A percentile compares a stretch with the other conserved stretches of the same genome.
Conservation (phyloP, 345 rosid species). For the Orychophragmus violaceus region DNA sequence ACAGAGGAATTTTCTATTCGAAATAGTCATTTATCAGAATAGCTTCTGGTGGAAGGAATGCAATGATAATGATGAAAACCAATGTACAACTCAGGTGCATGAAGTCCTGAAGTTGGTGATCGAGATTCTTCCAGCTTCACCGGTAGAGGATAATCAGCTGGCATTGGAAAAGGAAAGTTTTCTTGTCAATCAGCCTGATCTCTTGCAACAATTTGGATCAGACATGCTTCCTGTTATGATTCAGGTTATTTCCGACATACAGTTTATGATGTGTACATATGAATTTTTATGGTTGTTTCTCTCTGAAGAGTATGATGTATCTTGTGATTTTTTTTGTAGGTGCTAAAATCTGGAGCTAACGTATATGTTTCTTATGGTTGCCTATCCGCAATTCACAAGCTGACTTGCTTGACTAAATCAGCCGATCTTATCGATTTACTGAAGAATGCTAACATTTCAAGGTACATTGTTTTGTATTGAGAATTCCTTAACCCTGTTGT, state of each 20-base stretch:
- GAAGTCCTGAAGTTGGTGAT: conserved; percentile 88
- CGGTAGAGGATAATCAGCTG: conserved; percentile 37
- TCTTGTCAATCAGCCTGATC: conserved; percentile 54
- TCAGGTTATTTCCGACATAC: conserved; percentile 48
- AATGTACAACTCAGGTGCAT: conserved; percentile 48
- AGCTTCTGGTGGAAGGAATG: background rate
- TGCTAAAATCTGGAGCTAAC: conserved; percentile 84
- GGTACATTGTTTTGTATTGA: conserved; percentile 40
- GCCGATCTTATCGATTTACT: conserved; percentile 62
- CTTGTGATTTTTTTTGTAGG: conserved; percentile 39
- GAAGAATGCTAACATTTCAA: conserved; percentile 62
- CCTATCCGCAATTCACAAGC: conserved; percentile 62
- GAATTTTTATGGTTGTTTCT: conserved; percentile 10
- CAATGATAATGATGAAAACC: background rate
- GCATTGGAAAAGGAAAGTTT: conserved; percentile 56
- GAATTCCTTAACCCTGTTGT: no score
- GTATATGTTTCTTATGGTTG: conserved; percentile 72
- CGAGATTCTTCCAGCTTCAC: conserved; percentile 67
- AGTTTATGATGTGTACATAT: background rate
- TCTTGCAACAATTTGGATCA: conserved; percentile 51
- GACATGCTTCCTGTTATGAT: conserved; percentile 66
- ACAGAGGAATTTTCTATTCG: background rate
- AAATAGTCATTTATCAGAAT: conserved; percentile 3
- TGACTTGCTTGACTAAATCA: conserved; percentile 56
- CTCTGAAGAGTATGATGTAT: conserved; percentile 2